Evolutionary conservation across 768 basidiomycete genomes (phyloP), one percentile per base, ranked within the genome.

Genomic region (Termitomyces sp.): DNA sequence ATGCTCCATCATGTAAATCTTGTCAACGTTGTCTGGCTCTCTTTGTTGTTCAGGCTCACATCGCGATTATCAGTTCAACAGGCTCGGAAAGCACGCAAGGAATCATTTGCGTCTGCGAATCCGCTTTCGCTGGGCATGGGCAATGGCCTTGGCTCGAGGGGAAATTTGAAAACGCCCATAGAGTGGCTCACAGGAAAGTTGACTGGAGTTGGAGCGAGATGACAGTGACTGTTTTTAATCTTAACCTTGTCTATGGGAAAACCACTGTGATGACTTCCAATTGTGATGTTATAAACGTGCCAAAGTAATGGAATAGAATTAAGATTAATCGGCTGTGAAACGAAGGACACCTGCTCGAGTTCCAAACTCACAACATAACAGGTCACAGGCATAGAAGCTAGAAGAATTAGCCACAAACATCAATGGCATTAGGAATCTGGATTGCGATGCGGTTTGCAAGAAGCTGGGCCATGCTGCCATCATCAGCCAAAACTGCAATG

Each of bases 181-280:
- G 87, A 85, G 7, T 93, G 91, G 91, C 69, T 93, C 52, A 86
- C 91, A 22, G 85, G 81, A 44, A 90, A 83, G 69, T 69, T 92
- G 56, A 80, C 87, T 6, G 87, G 87, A 6, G 87, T 79, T 38
- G 79, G 86, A 55, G 77, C 84, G 50, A 74, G 77, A 72, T 78
- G 59, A 73, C 30, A 18, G 12, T 10, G 4, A 12, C n/a, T n/a
- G n/a, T 30, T 30, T 30, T 26, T 14, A 13, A 30, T 49, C 48
- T 9, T 24, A 10, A n/a, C n/a, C 20, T 51, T 9, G 6, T 18
- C 2, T 18, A 26, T 40, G 30, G 38, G 36, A 42, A 13, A 42
- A 26, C 26, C 26, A 40, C 7, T 38, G 2, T 9, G 10, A 38
- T 28, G 24, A 14, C 35, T 18, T 12, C 12, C 24, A 16, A 3